Conservation (phyloP, 345 rosid genomes). For the Moricandia moricandioides region DNA sequence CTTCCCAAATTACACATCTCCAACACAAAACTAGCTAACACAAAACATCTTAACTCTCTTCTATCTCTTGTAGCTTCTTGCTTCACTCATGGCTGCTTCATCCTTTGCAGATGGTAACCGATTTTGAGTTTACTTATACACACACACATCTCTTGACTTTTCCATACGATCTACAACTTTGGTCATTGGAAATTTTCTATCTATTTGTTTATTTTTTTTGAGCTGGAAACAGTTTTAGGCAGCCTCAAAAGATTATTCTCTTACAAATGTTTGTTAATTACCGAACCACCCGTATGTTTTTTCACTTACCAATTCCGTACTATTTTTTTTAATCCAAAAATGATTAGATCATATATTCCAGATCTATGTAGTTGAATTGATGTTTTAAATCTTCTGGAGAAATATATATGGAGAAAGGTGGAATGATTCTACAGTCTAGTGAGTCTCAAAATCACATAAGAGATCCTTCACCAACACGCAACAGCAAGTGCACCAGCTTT, state of each 20-base stretch:
- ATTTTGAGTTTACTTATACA: background rate
- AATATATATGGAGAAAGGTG: slow-evolving; percentile 68
- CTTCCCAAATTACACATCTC: slow-evolving; percentile 10
- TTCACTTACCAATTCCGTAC: background rate
- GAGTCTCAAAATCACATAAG: slow-evolving; percentile 42
- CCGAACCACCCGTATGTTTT: slow-evolving; percentile 31
- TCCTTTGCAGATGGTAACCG: slow-evolving; percentile 28
- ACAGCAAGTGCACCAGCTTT: slow-evolving; percentile 77
- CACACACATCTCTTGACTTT: background rate
- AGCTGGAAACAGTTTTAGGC: slow-evolving; percentile 13
- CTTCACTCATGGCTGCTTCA: slow-evolving; percentile 38
- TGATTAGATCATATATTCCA: background rate
- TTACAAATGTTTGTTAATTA: slow-evolving; percentile 22
- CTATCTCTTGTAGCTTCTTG: slow-evolving; percentile 13
- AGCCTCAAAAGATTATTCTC: slow-evolving; percentile 1
- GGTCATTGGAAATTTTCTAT: background rate
- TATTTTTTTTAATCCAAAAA: slow-evolving; percentile 8
- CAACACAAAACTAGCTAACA: background rate
- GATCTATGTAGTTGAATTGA: slow-evolving; percentile 17
- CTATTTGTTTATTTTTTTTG: background rate
- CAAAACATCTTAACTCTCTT: slow-evolving; percentile 15
- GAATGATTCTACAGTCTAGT: slow-evolving; percentile 37
- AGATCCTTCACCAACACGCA: slow-evolving; percentile 64
- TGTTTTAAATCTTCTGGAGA: slow-evolving; percentile 37
- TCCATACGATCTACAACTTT: slow-evolving; percentile 12